These are phyloP conservation scores for Verticillium alfalfae DNA, from an alignment of 2,329 filamentous ascomycete genomes.

Conservation along the genomic window DNA sequence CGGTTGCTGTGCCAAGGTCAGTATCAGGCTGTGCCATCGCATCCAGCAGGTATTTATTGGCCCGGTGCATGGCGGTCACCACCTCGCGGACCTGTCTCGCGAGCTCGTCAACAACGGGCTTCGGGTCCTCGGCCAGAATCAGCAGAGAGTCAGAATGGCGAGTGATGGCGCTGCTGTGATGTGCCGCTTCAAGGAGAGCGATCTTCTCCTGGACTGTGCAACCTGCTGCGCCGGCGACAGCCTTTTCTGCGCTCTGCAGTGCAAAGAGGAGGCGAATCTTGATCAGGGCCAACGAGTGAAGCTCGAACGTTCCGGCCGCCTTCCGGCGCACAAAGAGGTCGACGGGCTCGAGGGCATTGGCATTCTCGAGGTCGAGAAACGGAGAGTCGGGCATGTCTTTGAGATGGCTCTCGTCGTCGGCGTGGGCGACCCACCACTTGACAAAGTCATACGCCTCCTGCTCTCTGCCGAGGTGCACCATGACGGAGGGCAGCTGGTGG, in stretches of 20 bases:
- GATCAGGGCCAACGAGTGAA: background rate
- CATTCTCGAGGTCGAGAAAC: constrained; percentile 13
- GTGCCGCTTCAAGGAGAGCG: background rate
- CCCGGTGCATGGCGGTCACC: background rate
- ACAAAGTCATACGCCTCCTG: constrained; percentile 44
- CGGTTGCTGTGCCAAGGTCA: background rate
- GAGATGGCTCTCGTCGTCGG: constrained; percentile 13
- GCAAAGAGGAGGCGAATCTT: constrained; percentile 17
- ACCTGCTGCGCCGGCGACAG: background rate
- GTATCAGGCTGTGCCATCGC: background rate
- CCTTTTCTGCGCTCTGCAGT: background rate
- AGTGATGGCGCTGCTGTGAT: background rate
- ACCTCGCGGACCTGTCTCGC: background rate
- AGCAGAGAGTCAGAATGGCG: background rate
- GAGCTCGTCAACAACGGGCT: background rate
- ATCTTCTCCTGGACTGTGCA: background rate
- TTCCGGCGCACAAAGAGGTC: background rate
- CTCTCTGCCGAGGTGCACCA: constrained; percentile 40
- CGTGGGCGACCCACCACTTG: constrained; percentile 22
- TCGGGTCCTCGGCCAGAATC: background rate
- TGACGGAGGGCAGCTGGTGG: constrained; percentile 29
- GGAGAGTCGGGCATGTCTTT: constrained; percentile 10
- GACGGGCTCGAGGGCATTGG: constrained; percentile 14
- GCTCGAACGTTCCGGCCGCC: background rate
- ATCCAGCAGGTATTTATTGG: background rate